Evolutionary conservation across 2,329 filamentous ascomycete genomes (phyloP), one percentile per base, ranked within the genome.

Genomic region (Didymella exigua): DNA sequence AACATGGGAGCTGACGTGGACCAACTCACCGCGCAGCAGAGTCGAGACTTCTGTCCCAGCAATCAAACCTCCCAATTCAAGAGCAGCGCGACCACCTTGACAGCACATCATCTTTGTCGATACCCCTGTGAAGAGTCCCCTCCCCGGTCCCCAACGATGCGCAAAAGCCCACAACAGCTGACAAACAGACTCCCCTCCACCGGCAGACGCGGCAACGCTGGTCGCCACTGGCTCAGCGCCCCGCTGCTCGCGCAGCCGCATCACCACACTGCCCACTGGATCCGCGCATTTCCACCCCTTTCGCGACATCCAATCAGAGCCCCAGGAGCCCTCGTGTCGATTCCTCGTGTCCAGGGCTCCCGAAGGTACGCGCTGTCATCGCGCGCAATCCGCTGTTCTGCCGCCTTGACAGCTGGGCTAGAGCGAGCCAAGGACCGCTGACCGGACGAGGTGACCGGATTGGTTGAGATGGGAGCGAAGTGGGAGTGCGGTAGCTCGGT

Each of bases 331-430:
- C n/a, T 49, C 16, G 38, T 33, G 21, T 40, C 31, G 38, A 31
- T 29, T 11, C 33, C 14, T 43, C 23, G 26, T 11, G 27, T 19
- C 16, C 21, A 33, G 26, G 33, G 21, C 37, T 42, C 30, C 47
- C 37, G 36, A 18, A 8, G 23, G 43, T 21, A 49, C 47, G 37
- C 37, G 47, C 37, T 49, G 47, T 36, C 37, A 34, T 4, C 14
- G 16, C 21, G 37, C 38, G 4, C 11, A 49, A 11, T n/a, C 36
- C 46, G 37, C 36, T 41, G 47, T 26, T 41, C 27, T 13, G 45
- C 45, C 45, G 45, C 31, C 9, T n/a, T 41, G 36, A 49, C 45
- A 49, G 45, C 9, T 45, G n/a, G 19, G 31, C 26, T 38, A 40
- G 13, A 24, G 45, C 27, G 34, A 30, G 21, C 27, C 14, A 5